phyloP scores from a whole-genome alignment of 495 filamentous ascomycete species.

The Articulospora tetracladia region DNA sequence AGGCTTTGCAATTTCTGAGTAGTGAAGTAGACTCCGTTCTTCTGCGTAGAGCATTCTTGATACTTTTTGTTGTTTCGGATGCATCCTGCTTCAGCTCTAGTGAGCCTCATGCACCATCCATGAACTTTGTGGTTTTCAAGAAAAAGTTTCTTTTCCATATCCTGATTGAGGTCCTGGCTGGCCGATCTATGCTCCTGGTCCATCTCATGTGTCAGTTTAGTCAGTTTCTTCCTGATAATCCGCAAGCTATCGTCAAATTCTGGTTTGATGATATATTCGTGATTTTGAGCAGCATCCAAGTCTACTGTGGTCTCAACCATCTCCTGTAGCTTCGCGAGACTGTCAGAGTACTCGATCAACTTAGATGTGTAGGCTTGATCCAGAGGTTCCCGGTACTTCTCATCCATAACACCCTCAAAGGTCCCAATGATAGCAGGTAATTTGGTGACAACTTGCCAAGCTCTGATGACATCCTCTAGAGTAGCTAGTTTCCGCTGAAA shows the following conservation, averaged over 20 bases:
- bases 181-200: slow-evolving; percentile 73
- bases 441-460: slow-evolving; percentile 91
- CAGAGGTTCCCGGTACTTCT: slow-evolving; percentile 82
- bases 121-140: slow-evolving; percentile 94
- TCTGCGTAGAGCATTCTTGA: slow-evolving; percentile 96
- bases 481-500: slow-evolving; percentile 90
- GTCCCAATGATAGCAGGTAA: slow-evolving; percentile 87
- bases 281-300: slow-evolving; percentile 89
- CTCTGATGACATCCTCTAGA: slow-evolving; percentile 91
- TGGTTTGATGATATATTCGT: slow-evolving; percentile 98
- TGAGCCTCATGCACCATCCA: slow-evolving; percentile 95
- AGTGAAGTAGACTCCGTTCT: slow-evolving; percentile 98
- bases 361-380: slow-evolving; percentile 87
- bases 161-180: slow-evolving; percentile 80
- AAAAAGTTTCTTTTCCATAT: slow-evolving; percentile 97
- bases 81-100: slow-evolving; percentile 83
- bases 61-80: slow-evolving; percentile 90
- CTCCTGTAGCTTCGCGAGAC: slow-evolving; percentile 82
- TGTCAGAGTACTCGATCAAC: slow-evolving; percentile 68
- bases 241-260: slow-evolving; percentile 92
- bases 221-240: slow-evolving; percentile 84
- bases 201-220: slow-evolving; percentile 82
- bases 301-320: slow-evolving; percentile 99
- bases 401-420: slow-evolving; percentile 92
- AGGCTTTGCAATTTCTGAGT: slow-evolving; percentile 77